Base-by-base conservation (phyloP, 2,329 filamentous ascomycete species). In the Fusarium temperatum region DNA sequence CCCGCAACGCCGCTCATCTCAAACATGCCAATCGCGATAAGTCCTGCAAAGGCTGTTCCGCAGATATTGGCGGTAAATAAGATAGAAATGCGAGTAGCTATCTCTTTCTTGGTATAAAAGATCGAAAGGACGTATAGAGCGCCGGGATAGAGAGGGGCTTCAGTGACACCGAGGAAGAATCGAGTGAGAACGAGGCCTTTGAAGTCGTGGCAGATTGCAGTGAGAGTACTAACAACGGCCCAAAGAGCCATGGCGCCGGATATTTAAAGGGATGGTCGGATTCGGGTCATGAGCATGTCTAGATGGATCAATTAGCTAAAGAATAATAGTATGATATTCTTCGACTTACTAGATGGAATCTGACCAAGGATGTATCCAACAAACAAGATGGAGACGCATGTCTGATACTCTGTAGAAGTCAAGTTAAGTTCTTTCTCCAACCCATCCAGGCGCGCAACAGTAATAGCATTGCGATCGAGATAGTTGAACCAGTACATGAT, bases 401-500 rank as follows among this genome's bases (percentile, higher is more conserved):
- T 81, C 32, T 81, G 78, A 55, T 81, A 81, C 65, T 81, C 70
- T 3, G 62, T 61, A 12, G 83, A 85, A 1, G 79, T 80, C 61
- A 90, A 78, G 8, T 83, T 79, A 1, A 91, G 78, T 36, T 90
- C 88, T 13, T 85, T 82, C 54, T 89, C 85, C 13, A 91, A 78
- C 3, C 86, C 86, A 69, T 88, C 86, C 22, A 91, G 78, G 44
- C 85, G 82, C 4, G 88, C 89, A 24, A 88, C 86, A 5, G 89
- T 88, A 67, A 90, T 89, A 59, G 90, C 87, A 62, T 88, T 88
- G 22, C 86, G 81, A 66, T 89, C 86, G 17, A 87, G 80, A 45
- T 82, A 83, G 42, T 82, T 82, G 42, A 83, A 73, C 41, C 82
- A 82, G 57, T 85, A 85, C 78, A 85, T 84, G 30, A 81, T 63